phyloP scores from a whole-genome alignment of 1,139 yeast genomes.

The Schwanniomyces etchellsii region DNA sequence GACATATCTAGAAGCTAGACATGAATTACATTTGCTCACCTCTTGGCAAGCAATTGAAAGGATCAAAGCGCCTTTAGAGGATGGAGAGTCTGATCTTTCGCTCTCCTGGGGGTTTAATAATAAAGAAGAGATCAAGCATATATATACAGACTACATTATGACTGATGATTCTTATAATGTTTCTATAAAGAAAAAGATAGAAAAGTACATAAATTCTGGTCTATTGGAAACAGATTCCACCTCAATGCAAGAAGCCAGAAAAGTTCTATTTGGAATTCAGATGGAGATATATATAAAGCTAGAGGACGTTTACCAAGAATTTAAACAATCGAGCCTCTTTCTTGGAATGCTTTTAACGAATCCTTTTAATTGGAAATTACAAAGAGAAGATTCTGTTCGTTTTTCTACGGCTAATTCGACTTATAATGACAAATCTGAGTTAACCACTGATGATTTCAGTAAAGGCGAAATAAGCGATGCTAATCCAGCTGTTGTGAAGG shows the following conservation, averaged over 20 bases:
- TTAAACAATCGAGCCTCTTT: slow-evolving; percentile 33
- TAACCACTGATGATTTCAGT: background rate
- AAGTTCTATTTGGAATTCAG: slow-evolving; percentile 53
- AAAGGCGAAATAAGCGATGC: slow-evolving; percentile 11
- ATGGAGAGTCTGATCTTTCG: slow-evolving; percentile 17
- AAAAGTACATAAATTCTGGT: slow-evolving; percentile 24
- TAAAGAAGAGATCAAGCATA: slow-evolving; percentile 42
- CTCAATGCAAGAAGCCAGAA: slow-evolving; percentile 40
- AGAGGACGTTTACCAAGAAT: slow-evolving; percentile 50
- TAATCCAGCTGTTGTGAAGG: slow-evolving; percentile 46
- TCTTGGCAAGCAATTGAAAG: slow-evolving; percentile 67
- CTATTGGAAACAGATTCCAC: slow-evolving; percentile 11
- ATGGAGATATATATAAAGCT: slow-evolving; percentile 43
- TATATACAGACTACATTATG: slow-evolving; percentile 39
- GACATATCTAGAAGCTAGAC: slow-evolving; percentile 50
- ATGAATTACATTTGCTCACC: slow-evolving; percentile 40
- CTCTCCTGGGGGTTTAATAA: slow-evolving; percentile 36
- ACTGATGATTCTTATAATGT: slow-evolving; percentile 13
- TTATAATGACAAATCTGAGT: background rate
- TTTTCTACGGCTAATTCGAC: background rate
- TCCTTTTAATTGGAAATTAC: slow-evolving; percentile 12
- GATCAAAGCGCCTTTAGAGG: slow-evolving; percentile 69
- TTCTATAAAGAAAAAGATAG: slow-evolving; percentile 17
- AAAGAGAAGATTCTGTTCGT: background rate
- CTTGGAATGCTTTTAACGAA: slow-evolving; percentile 38